Base-by-base conservation (phyloP, 2,329 filamentous ascomycete species). In the Fusarium sp. region DNA sequence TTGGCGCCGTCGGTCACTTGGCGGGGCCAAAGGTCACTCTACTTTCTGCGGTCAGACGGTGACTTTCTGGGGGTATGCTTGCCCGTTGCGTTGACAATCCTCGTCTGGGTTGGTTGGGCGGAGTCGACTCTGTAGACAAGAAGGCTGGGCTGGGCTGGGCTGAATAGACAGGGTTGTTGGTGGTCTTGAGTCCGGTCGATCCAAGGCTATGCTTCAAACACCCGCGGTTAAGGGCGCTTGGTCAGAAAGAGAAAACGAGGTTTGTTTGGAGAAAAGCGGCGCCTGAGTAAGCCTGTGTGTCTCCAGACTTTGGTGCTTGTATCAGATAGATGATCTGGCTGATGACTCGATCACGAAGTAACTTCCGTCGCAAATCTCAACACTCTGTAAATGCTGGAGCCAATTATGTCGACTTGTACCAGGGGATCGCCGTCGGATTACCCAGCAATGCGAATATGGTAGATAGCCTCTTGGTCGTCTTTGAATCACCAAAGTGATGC, bases 21-120 rank as follows among this genome's bases (percentile, higher is more conserved):
- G 80, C 78, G 79, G 79, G 79, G 79, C 71, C 72, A 71, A 38
- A 72, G 78, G 78, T 80, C 76, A 77, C 77, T 79, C 75, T 81
- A 80, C 79, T 78, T 76, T 76, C 76, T 79, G 79, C 76, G 72
- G 79, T 81, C 79, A 81, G 79, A 81, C 77, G 74, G 78, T 70
- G 66, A 77, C 75, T 78, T 66, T 73, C 76, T 79, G 76, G 75
- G 70, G 72, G 76, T 63, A 74, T 78, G 75, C 72, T 78, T 80
- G 78, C 72, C 73, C 73, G 76, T 74, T 70, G 74, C 62, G 68
- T 74, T 75, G 62, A 77, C 41, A 75, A 67, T 75, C 71, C 76
- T 78, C 74, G 75, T 78, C 73, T 74, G 72, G 77, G 73, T 77
- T 77, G 71, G 76, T 74, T 79, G 75, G 76, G 73, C 78, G 74